These are phyloP conservation scores for Lepidium campestre DNA, from an alignment of 441 rosid genomes.

Conservation along the genomic window DNA sequence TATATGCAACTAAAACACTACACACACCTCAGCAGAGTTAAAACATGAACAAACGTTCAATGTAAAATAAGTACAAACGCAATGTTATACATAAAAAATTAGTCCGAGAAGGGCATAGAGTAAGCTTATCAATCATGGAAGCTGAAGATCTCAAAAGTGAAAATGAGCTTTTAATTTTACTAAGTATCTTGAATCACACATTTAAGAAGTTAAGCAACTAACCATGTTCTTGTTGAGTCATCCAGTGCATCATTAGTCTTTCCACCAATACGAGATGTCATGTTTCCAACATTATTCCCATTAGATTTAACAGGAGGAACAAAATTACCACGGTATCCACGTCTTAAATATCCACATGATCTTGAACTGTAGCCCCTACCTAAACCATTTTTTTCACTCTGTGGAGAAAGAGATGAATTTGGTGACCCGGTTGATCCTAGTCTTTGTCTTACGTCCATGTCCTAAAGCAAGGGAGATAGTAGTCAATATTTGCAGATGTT, in stretches of 20 bases:
- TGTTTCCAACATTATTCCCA: constrained; percentile 49
- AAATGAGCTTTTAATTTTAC: neutral
- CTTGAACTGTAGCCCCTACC: constrained; percentile 56
- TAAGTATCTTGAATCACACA: neutral
- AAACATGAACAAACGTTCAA: constrained; percentile 11
- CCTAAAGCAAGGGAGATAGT: constrained; percentile 37
- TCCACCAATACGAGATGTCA: constrained; percentile 61
- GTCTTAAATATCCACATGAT: constrained; percentile 56
- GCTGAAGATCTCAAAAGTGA: neutral
- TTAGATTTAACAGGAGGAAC: constrained; percentile 82
- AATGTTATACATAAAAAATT: neutral
- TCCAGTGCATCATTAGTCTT: constrained; percentile 75
- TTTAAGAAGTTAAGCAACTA: constrained; percentile 20
- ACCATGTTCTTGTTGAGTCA: constrained; percentile 87
- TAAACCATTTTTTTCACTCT: constrained; percentile 40
- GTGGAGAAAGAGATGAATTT: constrained; percentile 54
- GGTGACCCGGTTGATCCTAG: constrained; percentile 66
- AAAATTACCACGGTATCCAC: constrained; percentile 77
- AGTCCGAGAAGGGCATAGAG: neutral
- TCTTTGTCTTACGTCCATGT: constrained; percentile 71
- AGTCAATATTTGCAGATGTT: constrained; percentile 16
- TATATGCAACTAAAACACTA: neutral
- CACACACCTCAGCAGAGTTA: neutral
- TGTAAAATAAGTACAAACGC: neutral
- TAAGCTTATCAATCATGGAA: neutral